Evolutionary conservation across 2,329 filamentous ascomycete species (phyloP).

Genomic region (Simplicillium aogashimaense): DNA sequence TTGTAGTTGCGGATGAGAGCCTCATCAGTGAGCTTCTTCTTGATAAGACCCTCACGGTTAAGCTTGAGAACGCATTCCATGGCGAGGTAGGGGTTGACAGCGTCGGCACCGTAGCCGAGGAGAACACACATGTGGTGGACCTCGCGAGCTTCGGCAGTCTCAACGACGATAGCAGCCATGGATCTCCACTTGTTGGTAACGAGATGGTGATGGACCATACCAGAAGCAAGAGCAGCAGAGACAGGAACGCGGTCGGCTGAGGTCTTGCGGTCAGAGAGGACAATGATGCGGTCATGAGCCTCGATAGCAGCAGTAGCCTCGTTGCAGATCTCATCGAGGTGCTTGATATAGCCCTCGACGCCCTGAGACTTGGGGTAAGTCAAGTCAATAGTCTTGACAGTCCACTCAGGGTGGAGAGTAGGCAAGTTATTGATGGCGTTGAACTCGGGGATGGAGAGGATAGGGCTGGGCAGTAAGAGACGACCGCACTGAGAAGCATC

Average conservation of each 20-base stretch:
- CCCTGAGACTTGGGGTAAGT: constrained; percentile 86
- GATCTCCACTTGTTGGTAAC: constrained; percentile 95
- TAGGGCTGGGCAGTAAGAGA: constrained; percentile 76
- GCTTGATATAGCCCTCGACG: constrained; percentile 72
- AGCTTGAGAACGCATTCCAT: constrained; percentile 97
- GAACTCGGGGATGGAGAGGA: constrained; percentile 84
- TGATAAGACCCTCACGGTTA: constrained; percentile 84
- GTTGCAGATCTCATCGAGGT: constrained; percentile 81
- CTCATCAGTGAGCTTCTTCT: constrained; percentile 76
- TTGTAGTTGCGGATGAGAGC: constrained; percentile 91
- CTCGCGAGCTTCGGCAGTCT: constrained; percentile 92
- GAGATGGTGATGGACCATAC: constrained; percentile 90
- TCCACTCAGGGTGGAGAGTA: constrained; percentile 67
- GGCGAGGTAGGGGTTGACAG: constrained; percentile 86
- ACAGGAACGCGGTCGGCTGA: constrained; percentile 75
- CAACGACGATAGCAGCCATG: constrained; percentile 74
- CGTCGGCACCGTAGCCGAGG: constrained; percentile 89
- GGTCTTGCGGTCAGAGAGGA: constrained; percentile 82
- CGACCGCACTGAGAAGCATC: constrained; percentile 79
- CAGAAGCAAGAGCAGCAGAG: constrained; percentile 77
- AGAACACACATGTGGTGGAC: constrained; percentile 99
- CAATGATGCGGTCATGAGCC: constrained; percentile 72
- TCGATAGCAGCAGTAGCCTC: constrained; percentile 77
- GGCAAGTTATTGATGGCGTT: constrained; percentile 75
- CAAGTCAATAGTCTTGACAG: constrained; percentile 81